Conservation (phyloP, 2,329 filamentous ascomycete genomes). For the Paraconiothyrium sp. region DNA sequence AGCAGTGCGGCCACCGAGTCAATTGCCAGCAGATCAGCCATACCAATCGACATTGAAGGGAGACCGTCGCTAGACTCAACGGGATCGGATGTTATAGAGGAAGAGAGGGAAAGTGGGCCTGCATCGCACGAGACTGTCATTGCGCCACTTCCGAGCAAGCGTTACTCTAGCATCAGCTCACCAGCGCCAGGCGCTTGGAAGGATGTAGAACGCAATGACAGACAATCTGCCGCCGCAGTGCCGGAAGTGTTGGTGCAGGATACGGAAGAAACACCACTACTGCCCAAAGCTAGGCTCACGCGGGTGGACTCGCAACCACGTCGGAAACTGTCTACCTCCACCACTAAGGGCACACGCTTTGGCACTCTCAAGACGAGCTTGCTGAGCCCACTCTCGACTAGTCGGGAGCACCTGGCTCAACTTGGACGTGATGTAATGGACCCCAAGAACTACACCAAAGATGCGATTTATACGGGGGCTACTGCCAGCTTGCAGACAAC, state of each 20-base stretch:
- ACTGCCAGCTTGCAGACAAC: slow-evolving; percentile 75
- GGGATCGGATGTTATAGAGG: slow-evolving; percentile 65
- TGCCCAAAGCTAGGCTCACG: slow-evolving; percentile 45
- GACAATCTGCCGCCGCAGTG: slow-evolving; percentile 12
- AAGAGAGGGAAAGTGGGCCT: slow-evolving; percentile 65
- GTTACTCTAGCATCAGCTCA: slow-evolving; percentile 38
- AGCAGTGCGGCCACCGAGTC: slow-evolving; percentile 40
- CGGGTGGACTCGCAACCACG: slow-evolving; percentile 31
- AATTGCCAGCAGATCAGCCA: slow-evolving; percentile 25
- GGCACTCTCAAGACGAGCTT: slow-evolving; percentile 29
- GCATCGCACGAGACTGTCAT: slow-evolving; percentile 57
- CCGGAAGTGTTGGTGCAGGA: slow-evolving; percentile 43
- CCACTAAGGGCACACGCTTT: slow-evolving; percentile 36
- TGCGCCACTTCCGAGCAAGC: slow-evolving; percentile 25
- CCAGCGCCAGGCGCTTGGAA: slow-evolving; percentile 16
- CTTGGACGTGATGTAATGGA: slow-evolving; percentile 56
- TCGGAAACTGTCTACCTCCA: slow-evolving; percentile 21
- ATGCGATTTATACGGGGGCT: slow-evolving; percentile 69
- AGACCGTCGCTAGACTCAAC: slow-evolving; percentile 43
- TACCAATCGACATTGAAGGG: slow-evolving; percentile 34
- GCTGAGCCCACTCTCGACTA: slow-evolving; percentile 27
- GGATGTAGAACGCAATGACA: slow-evolving; percentile 10
- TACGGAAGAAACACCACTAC: slow-evolving; percentile 49
- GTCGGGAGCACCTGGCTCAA: slow-evolving; percentile 32
- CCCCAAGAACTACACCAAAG: slow-evolving; percentile 77